Evolutionary conservation across 2,329 filamentous ascomycete species (phyloP).

Genomic region (Cytospora paraplurivora): DNA sequence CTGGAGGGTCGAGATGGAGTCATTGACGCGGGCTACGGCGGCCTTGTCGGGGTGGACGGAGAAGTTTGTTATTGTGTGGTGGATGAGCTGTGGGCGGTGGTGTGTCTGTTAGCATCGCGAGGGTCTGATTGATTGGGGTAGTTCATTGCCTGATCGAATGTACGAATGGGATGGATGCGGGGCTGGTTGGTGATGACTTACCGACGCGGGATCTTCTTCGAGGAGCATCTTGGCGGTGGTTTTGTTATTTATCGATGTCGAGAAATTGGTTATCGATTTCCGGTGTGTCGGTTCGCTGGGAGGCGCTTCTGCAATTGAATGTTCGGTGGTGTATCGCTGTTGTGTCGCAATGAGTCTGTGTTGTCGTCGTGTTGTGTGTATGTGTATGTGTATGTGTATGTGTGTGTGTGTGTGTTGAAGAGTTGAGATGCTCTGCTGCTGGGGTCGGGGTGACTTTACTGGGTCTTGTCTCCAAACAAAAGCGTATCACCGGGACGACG

Average conservation of each 20-base stretch:
- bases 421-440: conserved; percentile 18
- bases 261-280: not conserved
- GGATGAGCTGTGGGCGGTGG: conserved; percentile 67
- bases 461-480: conserved; percentile 22
- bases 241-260: conserved; percentile 13
- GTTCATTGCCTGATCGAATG: not conserved
- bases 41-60: conserved; percentile 87
- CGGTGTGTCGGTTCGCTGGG: not conserved
- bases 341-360: not conserved
- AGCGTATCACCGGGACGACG: conserved; percentile 32
- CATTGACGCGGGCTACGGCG: conserved; percentile 79
- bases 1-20: conserved; percentile 80
- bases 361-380: not conserved
- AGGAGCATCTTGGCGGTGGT: conserved; percentile 72
- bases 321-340: not conserved
- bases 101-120: conserved; percentile 1
- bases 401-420: not conserved
- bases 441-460: not conserved
- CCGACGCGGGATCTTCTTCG: conserved; percentile 87
- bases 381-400: too few relatives aligned
- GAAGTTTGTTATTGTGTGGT: conserved; percentile 91
- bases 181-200: conserved; percentile 47
- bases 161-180: not conserved
- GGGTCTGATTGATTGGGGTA: conserved; percentile 28
- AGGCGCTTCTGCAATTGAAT: not conserved